Percentiles rank a stretch among this genome's conserved stretches.
Conservation (phyloP, 768 basidiomycete species). For the Leccinum uliginosum region DNA sequence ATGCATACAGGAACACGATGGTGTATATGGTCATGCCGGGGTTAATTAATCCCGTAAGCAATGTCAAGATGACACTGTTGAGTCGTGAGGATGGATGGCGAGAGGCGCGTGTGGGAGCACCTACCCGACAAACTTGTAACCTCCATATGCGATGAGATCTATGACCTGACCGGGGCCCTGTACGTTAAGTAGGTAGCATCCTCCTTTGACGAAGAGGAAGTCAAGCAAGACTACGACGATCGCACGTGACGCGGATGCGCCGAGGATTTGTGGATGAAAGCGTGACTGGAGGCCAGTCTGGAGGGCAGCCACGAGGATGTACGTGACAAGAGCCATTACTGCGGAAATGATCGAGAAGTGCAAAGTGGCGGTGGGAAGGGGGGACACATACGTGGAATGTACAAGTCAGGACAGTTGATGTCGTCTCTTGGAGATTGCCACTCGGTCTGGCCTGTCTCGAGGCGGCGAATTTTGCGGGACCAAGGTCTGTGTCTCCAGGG, state of each 20-base stretch:
- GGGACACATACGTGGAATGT: conserved; percentile 73
- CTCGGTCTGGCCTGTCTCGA: conserved; percentile 62
- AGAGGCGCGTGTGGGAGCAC: conserved; percentile 13
- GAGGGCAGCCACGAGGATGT: conserved; percentile 85
- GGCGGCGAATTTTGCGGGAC: conserved; percentile 63
- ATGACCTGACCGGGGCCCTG: conserved; percentile 65
- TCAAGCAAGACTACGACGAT: conserved; percentile 83
- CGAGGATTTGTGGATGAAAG: conserved; percentile 88
- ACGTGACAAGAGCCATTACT: conserved; percentile 97
- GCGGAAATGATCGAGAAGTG: conserved; percentile 11
- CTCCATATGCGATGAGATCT: conserved; percentile 87
- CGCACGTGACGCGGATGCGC: conserved; percentile 80
- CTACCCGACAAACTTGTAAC: conserved; percentile 97
- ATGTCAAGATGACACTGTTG: conserved; percentile 76
- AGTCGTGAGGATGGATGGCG: neutral
- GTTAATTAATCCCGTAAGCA: conserved; percentile 67
- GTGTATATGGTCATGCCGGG: conserved; percentile 61
- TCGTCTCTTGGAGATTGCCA: conserved; percentile 91
- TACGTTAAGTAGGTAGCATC: conserved; percentile 91
- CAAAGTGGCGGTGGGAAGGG: neutral
- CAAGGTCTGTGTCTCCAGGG: conserved; percentile 93
- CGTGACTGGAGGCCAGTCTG: conserved; percentile 76
- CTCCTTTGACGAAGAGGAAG: conserved; percentile 83
- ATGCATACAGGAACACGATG: conserved; percentile 76
- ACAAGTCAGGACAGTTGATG: conserved; percentile 92